Evolutionary conservation across 1,284 basidiomycete species (phyloP).

Genomic region (Meira miltonrushii): DNA sequence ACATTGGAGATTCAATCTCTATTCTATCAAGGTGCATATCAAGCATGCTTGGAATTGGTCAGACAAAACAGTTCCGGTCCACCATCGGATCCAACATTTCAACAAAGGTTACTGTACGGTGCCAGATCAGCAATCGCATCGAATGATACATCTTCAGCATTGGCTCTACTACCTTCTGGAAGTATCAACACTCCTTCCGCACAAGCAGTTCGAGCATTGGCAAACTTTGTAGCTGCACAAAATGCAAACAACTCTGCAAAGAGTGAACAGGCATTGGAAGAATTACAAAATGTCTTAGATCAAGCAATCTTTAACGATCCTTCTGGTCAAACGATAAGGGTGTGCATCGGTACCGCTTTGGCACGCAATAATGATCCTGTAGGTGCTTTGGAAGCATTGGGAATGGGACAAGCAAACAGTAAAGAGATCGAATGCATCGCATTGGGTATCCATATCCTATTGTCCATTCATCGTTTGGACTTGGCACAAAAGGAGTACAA

Average conservation of each 20-base stretch:
- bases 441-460: constrained; percentile 47
- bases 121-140: constrained; percentile 44
- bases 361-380: constrained; percentile 36
- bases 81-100: constrained; percentile 20
- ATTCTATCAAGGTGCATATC: constrained; percentile 49
- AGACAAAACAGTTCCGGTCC: constrained; percentile 14
- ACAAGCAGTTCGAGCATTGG: constrained; percentile 33
- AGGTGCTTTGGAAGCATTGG: constrained; percentile 41
- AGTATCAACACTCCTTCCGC: constrained; percentile 15
- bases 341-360: constrained; percentile 39
- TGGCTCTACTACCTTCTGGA: constrained; percentile 23
- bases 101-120: constrained; percentile 38
- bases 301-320: constrained; percentile 36
- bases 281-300: constrained; percentile 42
- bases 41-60: constrained; percentile 39
- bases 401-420: constrained; percentile 24
- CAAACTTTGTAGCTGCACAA: constrained; percentile 34
- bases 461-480: constrained; percentile 45
- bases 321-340: constrained; percentile 28
- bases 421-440: constrained; percentile 45
- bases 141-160: constrained; percentile 29
- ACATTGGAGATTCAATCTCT: constrained; percentile 44
- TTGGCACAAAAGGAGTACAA: constrained; percentile 46
- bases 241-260: constrained; percentile 18
- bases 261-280: constrained; percentile 26